Evolutionary conservation across 2,329 filamentous ascomycete species (phyloP).

Genomic region (Claviceps citrina): DNA sequence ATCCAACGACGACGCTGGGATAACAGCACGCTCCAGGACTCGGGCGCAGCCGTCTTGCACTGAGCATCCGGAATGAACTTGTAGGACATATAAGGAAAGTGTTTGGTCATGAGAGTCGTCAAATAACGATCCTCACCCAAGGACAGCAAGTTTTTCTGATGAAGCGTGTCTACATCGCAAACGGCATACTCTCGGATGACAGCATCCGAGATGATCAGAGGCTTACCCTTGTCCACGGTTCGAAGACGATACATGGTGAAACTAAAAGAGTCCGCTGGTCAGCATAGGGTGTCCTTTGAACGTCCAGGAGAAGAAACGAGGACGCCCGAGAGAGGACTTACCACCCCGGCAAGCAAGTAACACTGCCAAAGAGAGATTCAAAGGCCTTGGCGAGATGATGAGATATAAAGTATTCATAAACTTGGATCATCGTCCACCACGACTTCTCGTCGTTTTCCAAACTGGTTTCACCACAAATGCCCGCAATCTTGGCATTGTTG

Average conservation of each 20-base stretch:
- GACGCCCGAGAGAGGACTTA: conserved; percentile 38
- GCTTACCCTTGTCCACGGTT: conserved; percentile 85
- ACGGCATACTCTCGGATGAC: conserved; percentile 81
- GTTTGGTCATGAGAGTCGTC: conserved; percentile 94
- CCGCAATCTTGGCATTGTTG: conserved; percentile 89
- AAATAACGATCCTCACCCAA: conserved; percentile 95
- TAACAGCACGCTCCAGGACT: conserved; percentile 82
- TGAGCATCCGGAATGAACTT: conserved; percentile 92
- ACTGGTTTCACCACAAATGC: conserved; percentile 93
- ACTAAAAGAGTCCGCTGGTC: conserved; percentile 33
- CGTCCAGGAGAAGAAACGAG: background rate
- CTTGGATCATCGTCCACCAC: conserved; percentile 99
- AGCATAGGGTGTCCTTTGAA: conserved; percentile 19
- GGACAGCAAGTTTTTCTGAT: conserved; percentile 89
- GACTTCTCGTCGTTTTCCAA: conserved; percentile 87
- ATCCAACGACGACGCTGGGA: conserved; percentile 99
- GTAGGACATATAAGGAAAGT: conserved; percentile 90
- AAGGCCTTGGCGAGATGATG: conserved; percentile 95
- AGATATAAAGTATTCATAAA: conserved; percentile 99
- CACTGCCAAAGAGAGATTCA: conserved; percentile 91
- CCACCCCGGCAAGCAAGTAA: conserved; percentile 98
- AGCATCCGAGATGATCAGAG: conserved; percentile 80
- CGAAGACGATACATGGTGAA: conserved; percentile 98
- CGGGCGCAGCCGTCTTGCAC: conserved; percentile 83
- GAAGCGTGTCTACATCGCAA: conserved; percentile 80